Evolutionary conservation across 441 rosid species (phyloP), one percentile per base, ranked within the genome.

Genomic region (Corymbia calophylla): DNA sequence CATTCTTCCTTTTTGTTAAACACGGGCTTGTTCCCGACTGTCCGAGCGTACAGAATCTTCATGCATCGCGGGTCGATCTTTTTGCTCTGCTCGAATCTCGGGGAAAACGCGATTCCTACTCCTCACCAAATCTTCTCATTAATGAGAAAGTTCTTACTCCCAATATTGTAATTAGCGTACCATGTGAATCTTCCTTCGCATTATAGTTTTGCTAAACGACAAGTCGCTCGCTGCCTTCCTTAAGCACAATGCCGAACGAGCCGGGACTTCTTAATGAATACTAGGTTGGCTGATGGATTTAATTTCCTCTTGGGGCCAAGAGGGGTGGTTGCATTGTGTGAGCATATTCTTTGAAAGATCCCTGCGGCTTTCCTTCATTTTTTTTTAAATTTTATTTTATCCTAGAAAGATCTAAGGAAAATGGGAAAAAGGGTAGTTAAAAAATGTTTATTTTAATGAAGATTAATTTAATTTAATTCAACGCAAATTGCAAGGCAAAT

Each of bases 361-460:
- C 84, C 6, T 12, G 3, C 2, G 84, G 47, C 18, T 44, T 23
- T 47, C 84, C 84, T 21, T 73, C 39, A 39, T 39, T 73, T 70
- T 58, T 56, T 17, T 58, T 25, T 5, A 13, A 1, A 2, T 7
- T 7, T 16, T 32, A 32, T 70, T 70, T 35, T 19, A 70, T 70
- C 48, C 48, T 10, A 39, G 81, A 1, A 10, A 12, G 7, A 5
- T 5, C 1, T 1, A 9, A 35, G 5, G 16, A 23, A 0, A 23
- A 12, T 8, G 39, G 73, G 2, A 21, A 73, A 21, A 6, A 11
- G 84, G 84, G 5, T 3, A 12, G 84, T 21, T 9, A 12, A 29
- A 21, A 6, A 29, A 21, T 6, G 6, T 12, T 39, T 14, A 25
- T 25, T 21, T 14, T 73, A 3, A 73, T 21, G 84, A 13, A 13